Conservation (phyloP, 2,329 filamentous ascomycete genomes). For the Aspergillus transmontanensis region DNA sequence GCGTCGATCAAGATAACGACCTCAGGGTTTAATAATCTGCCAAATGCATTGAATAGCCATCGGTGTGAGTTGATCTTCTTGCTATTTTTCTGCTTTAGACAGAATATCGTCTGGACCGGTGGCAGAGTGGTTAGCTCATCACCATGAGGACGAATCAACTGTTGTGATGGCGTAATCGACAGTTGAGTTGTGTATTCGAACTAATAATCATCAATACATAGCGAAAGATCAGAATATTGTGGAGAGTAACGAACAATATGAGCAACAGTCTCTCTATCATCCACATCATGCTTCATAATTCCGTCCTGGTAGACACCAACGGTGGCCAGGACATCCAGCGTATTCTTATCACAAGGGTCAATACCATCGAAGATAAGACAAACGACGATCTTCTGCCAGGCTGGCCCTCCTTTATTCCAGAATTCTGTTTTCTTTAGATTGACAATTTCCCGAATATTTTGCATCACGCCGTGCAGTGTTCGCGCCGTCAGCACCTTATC, state of each 20-base stretch:
- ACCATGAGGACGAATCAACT: slow-evolving; percentile 88
- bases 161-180: slow-evolving; percentile 94
- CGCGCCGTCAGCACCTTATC: slow-evolving; percentile 90
- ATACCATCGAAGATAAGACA: slow-evolving; percentile 97
- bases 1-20: slow-evolving; percentile 95
- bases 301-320: slow-evolving; percentile 97
- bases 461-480: slow-evolving; percentile 96
- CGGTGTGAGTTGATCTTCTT: slow-evolving; percentile 99
- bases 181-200: slow-evolving; percentile 99
- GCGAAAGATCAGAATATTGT: not conserved
- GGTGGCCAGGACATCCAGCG: slow-evolving; percentile 88
- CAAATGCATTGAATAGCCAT: slow-evolving; percentile 98
- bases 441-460: slow-evolving; percentile 97
- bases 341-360: slow-evolving; percentile 95
- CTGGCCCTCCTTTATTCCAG: slow-evolving; percentile 98
- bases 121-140: slow-evolving; percentile 83
- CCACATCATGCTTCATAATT: slow-evolving; percentile 97
- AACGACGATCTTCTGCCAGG: slow-evolving; percentile 99
- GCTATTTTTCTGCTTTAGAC: slow-evolving; percentile 96
- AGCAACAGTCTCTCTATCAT: slow-evolving; percentile 93
- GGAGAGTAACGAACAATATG: slow-evolving; percentile 65
- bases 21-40: slow-evolving; percentile 94
- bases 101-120: slow-evolving; percentile 99
- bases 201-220: slow-evolving; percentile 26
- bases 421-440: slow-evolving; percentile 99